Percentiles rank a stretch among this genome's conserved stretches.
Evolutionary conservation across 2,329 filamentous ascomycete species (phyloP).

Genomic region (Epichloe elymi): DNA sequence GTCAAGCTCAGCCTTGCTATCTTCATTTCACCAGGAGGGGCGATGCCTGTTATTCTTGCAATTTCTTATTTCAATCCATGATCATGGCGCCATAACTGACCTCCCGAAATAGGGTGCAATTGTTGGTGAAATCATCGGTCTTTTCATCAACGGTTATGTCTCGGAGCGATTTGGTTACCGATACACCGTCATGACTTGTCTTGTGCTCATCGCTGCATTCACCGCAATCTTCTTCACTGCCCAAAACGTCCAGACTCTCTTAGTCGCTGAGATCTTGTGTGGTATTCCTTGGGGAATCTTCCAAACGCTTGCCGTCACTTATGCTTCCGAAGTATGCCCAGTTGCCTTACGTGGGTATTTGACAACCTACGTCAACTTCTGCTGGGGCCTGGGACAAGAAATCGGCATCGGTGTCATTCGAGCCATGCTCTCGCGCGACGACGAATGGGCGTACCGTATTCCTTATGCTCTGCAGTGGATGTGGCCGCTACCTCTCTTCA

Average conservation of each 20-base stretch:
- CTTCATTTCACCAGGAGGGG: background rate
- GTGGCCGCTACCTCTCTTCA: constrained; percentile 55
- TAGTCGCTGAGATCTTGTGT: constrained; percentile 49
- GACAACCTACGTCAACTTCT: constrained; percentile 65
- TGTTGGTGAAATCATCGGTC: constrained; percentile 50
- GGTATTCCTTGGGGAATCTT: constrained; percentile 51
- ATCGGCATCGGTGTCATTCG: constrained; percentile 64
- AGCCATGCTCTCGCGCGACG: constrained; percentile 46
- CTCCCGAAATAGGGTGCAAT: constrained; percentile 9
- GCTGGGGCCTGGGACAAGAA: constrained; percentile 64
- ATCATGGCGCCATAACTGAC: background rate
- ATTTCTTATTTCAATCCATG: background rate
- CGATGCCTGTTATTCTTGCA: background rate
- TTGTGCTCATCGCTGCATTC: constrained; percentile 41
- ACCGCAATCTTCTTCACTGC: constrained; percentile 54
- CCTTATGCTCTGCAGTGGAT: constrained; percentile 68
- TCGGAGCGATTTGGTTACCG: constrained; percentile 57
- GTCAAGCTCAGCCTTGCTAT: background rate
- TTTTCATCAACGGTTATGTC: constrained; percentile 51
- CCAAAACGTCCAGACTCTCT: constrained; percentile 41
- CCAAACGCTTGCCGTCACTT: constrained; percentile 47
- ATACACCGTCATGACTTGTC: constrained; percentile 46
- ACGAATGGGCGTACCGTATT: constrained; percentile 58
- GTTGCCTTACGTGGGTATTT: constrained; percentile 57
- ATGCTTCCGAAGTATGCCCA: constrained; percentile 61